These are phyloP conservation scores for Hevea brasiliensis DNA, from an alignment of 345 rosid species.

Conservation along the genomic window DNA sequence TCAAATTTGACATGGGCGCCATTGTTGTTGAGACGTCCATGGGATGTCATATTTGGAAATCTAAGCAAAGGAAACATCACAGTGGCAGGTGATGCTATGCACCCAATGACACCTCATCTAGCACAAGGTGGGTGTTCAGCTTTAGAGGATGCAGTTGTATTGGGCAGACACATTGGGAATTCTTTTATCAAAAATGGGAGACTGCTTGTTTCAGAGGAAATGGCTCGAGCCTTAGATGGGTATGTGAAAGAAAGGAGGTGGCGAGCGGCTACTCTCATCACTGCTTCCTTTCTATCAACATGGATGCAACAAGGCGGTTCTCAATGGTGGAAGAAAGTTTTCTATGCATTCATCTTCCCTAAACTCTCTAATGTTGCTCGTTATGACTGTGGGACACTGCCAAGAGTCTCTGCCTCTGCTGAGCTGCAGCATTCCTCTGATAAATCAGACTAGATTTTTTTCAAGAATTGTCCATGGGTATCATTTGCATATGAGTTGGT, in stretches of 20 bases:
- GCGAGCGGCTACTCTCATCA: slow-evolving; percentile 27
- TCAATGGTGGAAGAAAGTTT: slow-evolving; percentile 31
- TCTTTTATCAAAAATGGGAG: slow-evolving; percentile 9
- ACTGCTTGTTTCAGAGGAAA: background rate
- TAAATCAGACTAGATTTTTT: slow-evolving; percentile 1
- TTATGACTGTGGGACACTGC: slow-evolving; percentile 43
- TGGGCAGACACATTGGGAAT: slow-evolving; percentile 39
- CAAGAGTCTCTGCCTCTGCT: background rate
- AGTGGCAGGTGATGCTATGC: slow-evolving; percentile 56
- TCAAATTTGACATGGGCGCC: slow-evolving; percentile 38
- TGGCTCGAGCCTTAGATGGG: slow-evolving; percentile 20
- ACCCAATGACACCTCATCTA: slow-evolving; percentile 52
- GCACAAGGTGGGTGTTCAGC: slow-evolving; percentile 51
- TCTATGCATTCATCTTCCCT: slow-evolving; percentile 8
- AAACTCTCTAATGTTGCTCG: background rate
- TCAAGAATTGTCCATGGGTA: background rate
- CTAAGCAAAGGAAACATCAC: slow-evolving; percentile 38
- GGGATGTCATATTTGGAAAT: slow-evolving; percentile 38
- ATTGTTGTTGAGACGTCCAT: slow-evolving; percentile 36
- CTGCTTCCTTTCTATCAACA: slow-evolving; percentile 34
- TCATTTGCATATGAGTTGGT: too few species aligned
- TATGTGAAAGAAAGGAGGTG: slow-evolving; percentile 39
- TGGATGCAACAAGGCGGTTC: slow-evolving; percentile 40
- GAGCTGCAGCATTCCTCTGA: background rate
- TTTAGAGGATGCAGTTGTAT: slow-evolving; percentile 43